Percentiles rank a stretch among this genome's conserved stretches.
Evolutionary conservation across 768 basidiomycete species (phyloP).

Genomic region (Rhodosporidiobolus sp.): DNA sequence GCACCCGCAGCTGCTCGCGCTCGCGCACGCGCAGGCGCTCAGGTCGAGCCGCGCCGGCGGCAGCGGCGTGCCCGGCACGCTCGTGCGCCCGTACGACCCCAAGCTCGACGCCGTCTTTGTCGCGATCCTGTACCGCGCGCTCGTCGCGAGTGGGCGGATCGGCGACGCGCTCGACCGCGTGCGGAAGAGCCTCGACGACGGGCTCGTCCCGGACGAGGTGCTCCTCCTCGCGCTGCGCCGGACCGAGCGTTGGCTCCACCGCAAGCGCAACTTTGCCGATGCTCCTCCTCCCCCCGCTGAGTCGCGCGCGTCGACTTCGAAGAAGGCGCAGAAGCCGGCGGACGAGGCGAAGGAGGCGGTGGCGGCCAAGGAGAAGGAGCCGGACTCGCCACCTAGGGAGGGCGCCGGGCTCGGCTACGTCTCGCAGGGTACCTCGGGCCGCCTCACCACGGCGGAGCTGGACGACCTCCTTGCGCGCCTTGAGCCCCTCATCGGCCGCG

Average conservation of each 20-base stretch:
- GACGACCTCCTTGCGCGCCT: no score
- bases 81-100: slow-evolving; percentile 27
- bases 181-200: neutral
- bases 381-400: no score
- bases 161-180: slow-evolving; percentile 15
- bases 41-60: neutral
- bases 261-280: slow-evolving; percentile 2
- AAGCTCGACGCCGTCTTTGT: slow-evolving; percentile 33
- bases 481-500: no score
- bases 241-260: neutral
- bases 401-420: no score
- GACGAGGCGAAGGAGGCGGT: no score
- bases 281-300: no score
- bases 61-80: neutral
- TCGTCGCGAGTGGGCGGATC: neutral
- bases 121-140: slow-evolving; percentile 34
- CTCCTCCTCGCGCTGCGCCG: neutral
- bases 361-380: no score
- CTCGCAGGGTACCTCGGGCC: no score
- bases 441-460: no score
- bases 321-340: no score
- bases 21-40: slow-evolving; percentile 3
- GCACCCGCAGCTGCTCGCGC: slow-evolving; percentile 11
- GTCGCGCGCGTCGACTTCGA: no score
- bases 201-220: slow-evolving; percentile 24